These are phyloP conservation scores for Heterobasidion parviporum DNA, from an alignment of 1,284 basidiomycete species.

Conservation along the genomic window DNA sequence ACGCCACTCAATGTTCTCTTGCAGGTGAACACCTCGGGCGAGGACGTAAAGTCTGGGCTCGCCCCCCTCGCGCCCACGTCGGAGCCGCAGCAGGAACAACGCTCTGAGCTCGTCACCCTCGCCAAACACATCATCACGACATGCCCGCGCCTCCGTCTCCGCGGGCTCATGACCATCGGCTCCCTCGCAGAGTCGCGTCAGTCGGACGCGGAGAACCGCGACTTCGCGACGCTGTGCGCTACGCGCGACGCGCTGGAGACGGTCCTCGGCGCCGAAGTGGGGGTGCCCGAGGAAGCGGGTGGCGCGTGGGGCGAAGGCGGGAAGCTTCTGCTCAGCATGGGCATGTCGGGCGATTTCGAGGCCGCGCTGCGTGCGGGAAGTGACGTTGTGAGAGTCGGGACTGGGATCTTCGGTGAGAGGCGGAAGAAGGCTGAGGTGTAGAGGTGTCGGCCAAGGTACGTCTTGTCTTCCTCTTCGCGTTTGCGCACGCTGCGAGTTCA, in stretches of 20 bases:
- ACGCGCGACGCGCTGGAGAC: slow-evolving; percentile 54
- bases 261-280: slow-evolving; percentile 26
- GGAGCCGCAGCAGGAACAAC: slow-evolving; percentile 2
- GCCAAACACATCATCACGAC: slow-evolving; percentile 63
- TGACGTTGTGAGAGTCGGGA: slow-evolving; percentile 87
- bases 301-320: slow-evolving; percentile 39
- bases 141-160: slow-evolving; percentile 72
- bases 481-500: no score
- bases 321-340: slow-evolving; percentile 84
- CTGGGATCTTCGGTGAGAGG: slow-evolving; percentile 81
- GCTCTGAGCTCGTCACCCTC: slow-evolving; percentile 52
- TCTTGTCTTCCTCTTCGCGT: no score
- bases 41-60: slow-evolving; percentile 85
- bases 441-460: no score
- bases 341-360: slow-evolving; percentile 95
- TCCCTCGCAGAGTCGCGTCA: slow-evolving; percentile 65
- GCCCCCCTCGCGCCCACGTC: slow-evolving; percentile 40
- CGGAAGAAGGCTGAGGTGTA: slow-evolving; percentile 35
- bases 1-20: slow-evolving; percentile 69
- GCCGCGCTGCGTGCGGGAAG: slow-evolving; percentile 80
- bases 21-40: slow-evolving; percentile 93
- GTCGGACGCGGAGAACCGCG: slow-evolving; percentile 61
- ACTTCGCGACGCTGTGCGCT: slow-evolving; percentile 69
- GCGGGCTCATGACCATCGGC: slow-evolving; percentile 97
- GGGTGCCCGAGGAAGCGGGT: slow-evolving; percentile 18